Base-by-base conservation (phyloP, 495 filamentous ascomycete genomes). In the Achaetomiella virescens region DNA sequence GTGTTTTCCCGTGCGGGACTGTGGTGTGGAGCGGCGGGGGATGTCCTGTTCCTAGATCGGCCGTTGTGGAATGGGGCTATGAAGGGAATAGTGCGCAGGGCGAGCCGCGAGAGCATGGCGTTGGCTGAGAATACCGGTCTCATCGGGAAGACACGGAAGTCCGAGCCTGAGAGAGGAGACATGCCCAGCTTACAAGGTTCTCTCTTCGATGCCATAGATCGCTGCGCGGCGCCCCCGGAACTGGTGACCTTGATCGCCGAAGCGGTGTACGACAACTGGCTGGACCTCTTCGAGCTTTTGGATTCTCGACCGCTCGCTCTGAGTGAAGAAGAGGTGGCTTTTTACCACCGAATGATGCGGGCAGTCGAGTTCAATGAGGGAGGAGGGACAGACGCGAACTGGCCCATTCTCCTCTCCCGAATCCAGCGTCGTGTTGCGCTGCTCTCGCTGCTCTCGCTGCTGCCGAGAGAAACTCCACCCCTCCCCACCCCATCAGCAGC, bases 201-300 rank as follows among this genome's bases (percentile, higher is more conserved):
- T 18, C 42, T 72, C 3, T 55, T 60, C 25, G 59, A 63, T 1
- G 54, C 37, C 11, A 36, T 72, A 17, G 48, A 63, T 20, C 25
- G 58, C 27, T 31, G 20, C 38, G 17, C 33, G 5, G 20, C 33
- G 20, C 18, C 5, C 14, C 42, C 1, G 15, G 51, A 52, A 44
- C 15, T 67, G 18, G 21, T 29, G 2, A 17, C 46, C 12, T 35
- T 66, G n/a, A 29, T 72, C 2, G 57, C 64, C 6, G 63, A 72
- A 38, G 38, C 67, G 5, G 60, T 56, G 12, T 47, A 68, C 20
- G 54, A 68, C 45, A 59, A 64, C 48, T 75, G 72, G 72, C 48
- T 57, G 29, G 63, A 67, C 2, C 62, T 75, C 24, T 71, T 74
- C 40, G 72, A 72, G 12, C 15, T 55, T 2, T 41, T 71, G 14